These are phyloP conservation scores for Candida smagusa DNA, from an alignment of 1,139 yeast species.

Conservation along the genomic window DNA sequence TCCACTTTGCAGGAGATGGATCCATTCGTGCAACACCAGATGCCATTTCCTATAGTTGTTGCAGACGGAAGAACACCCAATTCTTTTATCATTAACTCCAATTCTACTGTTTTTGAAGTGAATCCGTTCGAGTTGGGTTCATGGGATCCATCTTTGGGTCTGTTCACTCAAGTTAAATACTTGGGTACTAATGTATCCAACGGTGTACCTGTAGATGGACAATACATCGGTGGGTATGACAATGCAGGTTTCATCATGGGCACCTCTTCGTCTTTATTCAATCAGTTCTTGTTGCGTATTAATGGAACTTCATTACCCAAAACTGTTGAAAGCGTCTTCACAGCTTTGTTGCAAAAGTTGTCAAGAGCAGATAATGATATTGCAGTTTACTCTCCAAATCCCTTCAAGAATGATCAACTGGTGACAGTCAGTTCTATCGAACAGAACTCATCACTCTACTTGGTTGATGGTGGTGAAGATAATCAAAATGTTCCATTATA, in stretches of 20 bases:
- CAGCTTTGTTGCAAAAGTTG: conserved; percentile 14
- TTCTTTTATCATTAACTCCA: conserved; percentile 49
- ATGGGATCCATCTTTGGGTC: conserved; percentile 75
- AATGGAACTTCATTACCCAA: conserved; percentile 20
- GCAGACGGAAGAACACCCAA: conserved; percentile 79
- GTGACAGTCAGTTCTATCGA: conserved; percentile 15
- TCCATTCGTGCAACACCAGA: conserved; percentile 53
- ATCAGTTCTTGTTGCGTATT: conserved; percentile 21
- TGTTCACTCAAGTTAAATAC: conserved; percentile 67
- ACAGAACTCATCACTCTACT: conserved; percentile 18
- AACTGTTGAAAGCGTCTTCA: conserved; percentile 14
- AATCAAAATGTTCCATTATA: conserved; percentile 27
- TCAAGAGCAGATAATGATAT: conserved; percentile 17
- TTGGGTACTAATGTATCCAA: conserved; percentile 64
- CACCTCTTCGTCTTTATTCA: conserved; percentile 44
- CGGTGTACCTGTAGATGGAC: conserved; percentile 44
- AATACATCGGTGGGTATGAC: conserved; percentile 36
- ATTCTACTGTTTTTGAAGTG: conserved; percentile 75
- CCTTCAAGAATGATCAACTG: conserved; percentile 15
- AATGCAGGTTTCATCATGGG: conserved; percentile 47
- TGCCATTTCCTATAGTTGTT: conserved; percentile 84
- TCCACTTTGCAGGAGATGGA: conserved; percentile 53
- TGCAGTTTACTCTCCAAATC: conserved; percentile 23
- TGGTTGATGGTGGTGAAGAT: conserved; percentile 34
- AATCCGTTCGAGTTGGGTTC: conserved; percentile 85